These are phyloP conservation scores for Sporodiniella umbellata DNA, from an alignment of 371 early-diverging fungal species.

Conservation along the genomic window DNA sequence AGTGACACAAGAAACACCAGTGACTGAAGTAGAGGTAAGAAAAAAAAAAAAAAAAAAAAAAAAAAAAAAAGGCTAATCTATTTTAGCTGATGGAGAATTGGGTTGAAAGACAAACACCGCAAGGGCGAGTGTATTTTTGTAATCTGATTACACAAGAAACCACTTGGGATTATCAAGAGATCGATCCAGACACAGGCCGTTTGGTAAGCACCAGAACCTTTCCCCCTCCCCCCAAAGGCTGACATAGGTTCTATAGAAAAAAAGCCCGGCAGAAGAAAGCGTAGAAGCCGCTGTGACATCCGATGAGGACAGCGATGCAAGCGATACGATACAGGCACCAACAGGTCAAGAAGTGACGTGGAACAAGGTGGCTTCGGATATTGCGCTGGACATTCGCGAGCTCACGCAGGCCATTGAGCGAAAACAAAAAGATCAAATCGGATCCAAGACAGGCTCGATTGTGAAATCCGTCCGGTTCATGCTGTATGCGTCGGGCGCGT, in stretches of 20 bases:
- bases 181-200: conserved; percentile 37
- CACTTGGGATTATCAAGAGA: conserved; percentile 59
- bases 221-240: too few relatives aligned
- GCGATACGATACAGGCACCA: too few relatives aligned
- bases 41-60: too few relatives aligned
- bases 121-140: conserved; percentile 72
- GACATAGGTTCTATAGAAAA: too few relatives aligned
- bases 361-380: conserved; percentile 49
- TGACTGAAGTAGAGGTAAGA: neutral
- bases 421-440: conserved; percentile 17
- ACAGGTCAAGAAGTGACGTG: conserved; percentile 13
- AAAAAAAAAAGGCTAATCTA: neutral
- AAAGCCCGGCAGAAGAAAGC: too few relatives aligned
- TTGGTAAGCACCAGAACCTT: conserved; percentile 32
- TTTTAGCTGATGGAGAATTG: conserved; percentile 41
- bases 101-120: conserved; percentile 55
- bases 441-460: conserved; percentile 31
- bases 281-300: too few relatives aligned
- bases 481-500: conserved; percentile 74
- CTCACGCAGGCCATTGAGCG: conserved; percentile 58
- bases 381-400: conserved; percentile 60
- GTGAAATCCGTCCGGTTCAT: conserved; percentile 79
- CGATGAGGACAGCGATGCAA: too few relatives aligned
- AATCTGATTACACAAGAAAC: conserved; percentile 79
- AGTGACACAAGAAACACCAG: neutral